Base-by-base conservation (phyloP, 768 basidiomycete genomes). In the Phanerodontia chrysosporium region DNA sequence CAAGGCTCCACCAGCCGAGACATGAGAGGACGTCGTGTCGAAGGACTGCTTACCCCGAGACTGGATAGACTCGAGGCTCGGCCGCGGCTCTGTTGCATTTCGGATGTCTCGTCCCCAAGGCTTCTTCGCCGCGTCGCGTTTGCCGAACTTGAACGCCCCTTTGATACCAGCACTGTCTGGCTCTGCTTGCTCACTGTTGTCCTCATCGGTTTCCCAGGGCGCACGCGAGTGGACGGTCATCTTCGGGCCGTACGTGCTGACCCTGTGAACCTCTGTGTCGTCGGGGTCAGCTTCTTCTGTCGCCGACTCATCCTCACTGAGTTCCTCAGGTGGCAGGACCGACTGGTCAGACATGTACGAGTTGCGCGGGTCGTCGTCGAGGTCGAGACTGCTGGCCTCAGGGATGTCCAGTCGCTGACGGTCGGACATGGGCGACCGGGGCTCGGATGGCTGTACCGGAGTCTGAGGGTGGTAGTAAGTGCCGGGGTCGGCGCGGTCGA, bases 141-240 rank as follows among this genome's bases (percentile, higher is more conserved):
- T 75, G 49, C 64, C 54, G 46, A 66, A 57, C 48, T 67, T 72
- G 51, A 64, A 63, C 42, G 58, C 74, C 65, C 59, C 68, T 74
- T 61, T 59, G 18, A 42, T 70, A 27, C 69, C 64, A 18, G 49
- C 45, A 66, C 49, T 49, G 67, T 62, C 66, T 56, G 39, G 69
- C 59, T 57, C 67, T 57, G 69, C 60, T 48, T 67, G 69, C 24
- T 75, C 74, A 42, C 80, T 78, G 2, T 71, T 39, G 36, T 75
- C 78, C 14, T 79, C 83, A 51, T 83, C 87, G 36, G 79, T 72
- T 72, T 92, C 90, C 90, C 90, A 93, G 42, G 90, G 90, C 18
- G 90, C 87, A 25, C 81, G 86, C 61, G 87, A 89, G 71, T 90
- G 88, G 67, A 90, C 84, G 52, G 85, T 84, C 80, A 92, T 89